Evolutionary conservation across 805 yeast genomes (phyloP).

Genomic region (Myxozyma nipponensis): DNA sequence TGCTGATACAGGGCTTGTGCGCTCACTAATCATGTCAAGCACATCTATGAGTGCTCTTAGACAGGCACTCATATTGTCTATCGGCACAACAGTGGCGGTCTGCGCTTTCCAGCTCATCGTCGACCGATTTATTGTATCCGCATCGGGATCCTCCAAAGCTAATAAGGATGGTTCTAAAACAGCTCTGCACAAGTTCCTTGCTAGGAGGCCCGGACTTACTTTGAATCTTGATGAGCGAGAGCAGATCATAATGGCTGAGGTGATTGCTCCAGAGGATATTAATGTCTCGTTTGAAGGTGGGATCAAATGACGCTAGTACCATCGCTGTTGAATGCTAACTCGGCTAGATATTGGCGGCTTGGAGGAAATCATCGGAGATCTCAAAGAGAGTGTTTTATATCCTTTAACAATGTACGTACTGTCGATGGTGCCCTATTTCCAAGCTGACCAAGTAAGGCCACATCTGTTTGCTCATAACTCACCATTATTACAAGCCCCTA

Average conservation of each 20-base stretch:
- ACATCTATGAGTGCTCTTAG: too few relatives aligned
- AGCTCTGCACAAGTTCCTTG: conserved; percentile 55
- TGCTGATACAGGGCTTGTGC: too few relatives aligned
- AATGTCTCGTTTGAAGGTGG: conserved; percentile 56
- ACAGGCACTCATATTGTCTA: too few relatives aligned
- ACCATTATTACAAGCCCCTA: conserved; percentile 76
- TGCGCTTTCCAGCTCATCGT: too few relatives aligned
- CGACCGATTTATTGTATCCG: too few relatives aligned
- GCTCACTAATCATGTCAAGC: too few relatives aligned
- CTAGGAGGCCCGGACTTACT: conserved; percentile 54
- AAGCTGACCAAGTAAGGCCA: conserved; percentile 46
- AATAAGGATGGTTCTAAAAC: conserved; percentile 50
- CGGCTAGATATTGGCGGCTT: conserved; percentile 77
- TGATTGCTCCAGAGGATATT: conserved; percentile 82
- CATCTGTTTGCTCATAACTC: conserved; percentile 68
- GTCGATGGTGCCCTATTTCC: not conserved
- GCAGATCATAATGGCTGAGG: conserved; percentile 65
- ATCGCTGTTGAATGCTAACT: not conserved
- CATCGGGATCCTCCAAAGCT: too few relatives aligned
- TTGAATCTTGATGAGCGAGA: conserved; percentile 69
- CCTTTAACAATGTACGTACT: conserved; percentile 56
- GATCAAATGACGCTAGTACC: conserved; percentile 4
- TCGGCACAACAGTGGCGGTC: too few relatives aligned
- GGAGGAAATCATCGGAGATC: conserved; percentile 73
- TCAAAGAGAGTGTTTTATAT: conserved; percentile 81